phyloP scores from a whole-genome alignment of 2,329 filamentous ascomycete species.

The Fusarium staphyleae region DNA sequence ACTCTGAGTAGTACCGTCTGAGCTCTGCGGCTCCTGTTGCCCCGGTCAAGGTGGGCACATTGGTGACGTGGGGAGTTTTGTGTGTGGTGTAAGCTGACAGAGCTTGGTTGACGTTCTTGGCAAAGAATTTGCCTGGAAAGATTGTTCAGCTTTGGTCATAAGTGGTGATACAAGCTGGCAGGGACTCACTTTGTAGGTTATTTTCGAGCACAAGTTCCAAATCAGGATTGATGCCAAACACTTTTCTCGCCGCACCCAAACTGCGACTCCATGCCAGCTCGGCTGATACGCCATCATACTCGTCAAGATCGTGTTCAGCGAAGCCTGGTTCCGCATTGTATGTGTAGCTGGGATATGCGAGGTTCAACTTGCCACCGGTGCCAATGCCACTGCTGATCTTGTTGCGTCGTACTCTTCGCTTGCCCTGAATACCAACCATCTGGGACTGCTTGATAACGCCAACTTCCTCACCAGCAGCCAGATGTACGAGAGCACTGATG shows the following conservation, averaged over 20 bases:
- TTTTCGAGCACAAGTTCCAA: constrained; percentile 71
- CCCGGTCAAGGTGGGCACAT: constrained; percentile 70
- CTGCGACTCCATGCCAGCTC: constrained; percentile 75
- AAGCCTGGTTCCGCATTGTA: constrained; percentile 67
- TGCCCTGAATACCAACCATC: constrained; percentile 55
- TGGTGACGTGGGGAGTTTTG: constrained; percentile 71
- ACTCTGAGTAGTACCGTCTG: constrained; percentile 68
- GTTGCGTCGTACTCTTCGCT: constrained; percentile 46
- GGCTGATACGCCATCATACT: constrained; percentile 69
- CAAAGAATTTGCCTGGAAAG: constrained; percentile 58
- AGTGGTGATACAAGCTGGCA: not conserved
- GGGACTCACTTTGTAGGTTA: constrained; percentile 63
- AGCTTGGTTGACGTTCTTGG: constrained; percentile 63
- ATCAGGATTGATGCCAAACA: constrained; percentile 69
- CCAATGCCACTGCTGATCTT: constrained; percentile 49
- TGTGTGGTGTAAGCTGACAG: constrained; percentile 68
- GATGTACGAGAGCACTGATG: constrained; percentile 51
- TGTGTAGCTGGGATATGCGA: constrained; percentile 51
- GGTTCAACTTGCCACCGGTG: constrained; percentile 45
- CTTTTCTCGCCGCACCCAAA: constrained; percentile 64
- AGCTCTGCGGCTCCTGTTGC: constrained; percentile 67
- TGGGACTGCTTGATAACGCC: constrained; percentile 52
- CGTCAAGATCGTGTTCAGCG: constrained; percentile 72
- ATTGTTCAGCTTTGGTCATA: not conserved
- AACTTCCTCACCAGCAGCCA: constrained; percentile 49